Evolutionary conservation across 1,284 basidiomycete species (phyloP).

Genomic region (Marasmius tenuissimus): DNA sequence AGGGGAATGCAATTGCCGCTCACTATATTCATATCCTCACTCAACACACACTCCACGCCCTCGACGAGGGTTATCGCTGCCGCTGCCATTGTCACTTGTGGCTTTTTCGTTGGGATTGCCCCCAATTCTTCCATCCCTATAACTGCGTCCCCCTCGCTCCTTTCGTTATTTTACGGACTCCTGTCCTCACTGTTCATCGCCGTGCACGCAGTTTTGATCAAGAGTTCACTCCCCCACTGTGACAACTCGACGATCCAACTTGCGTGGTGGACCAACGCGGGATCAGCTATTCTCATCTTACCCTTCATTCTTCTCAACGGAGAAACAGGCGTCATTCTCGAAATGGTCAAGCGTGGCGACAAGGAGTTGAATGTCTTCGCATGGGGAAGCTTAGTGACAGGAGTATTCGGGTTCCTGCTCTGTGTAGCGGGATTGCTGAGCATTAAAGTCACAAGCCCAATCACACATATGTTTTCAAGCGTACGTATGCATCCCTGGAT

Average conservation of each 20-base stretch:
- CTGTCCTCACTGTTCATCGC: slow-evolving; percentile 74
- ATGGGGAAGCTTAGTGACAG: slow-evolving; percentile 65
- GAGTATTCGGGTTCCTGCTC: slow-evolving; percentile 71
- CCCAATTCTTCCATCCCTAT: slow-evolving; percentile 43
- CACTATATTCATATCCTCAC: slow-evolving; percentile 65
- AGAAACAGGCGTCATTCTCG: slow-evolving; percentile 44
- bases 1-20: slow-evolving; percentile 75
- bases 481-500: slow-evolving; percentile 38
- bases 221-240: slow-evolving; percentile 63
- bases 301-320: slow-evolving; percentile 61
- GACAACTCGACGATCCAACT: slow-evolving; percentile 70
- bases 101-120: slow-evolving; percentile 65
- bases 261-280: slow-evolving; percentile 75
- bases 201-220: slow-evolving; percentile 73
- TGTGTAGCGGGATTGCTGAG: slow-evolving; percentile 69
- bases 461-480: slow-evolving; percentile 77
- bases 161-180: slow-evolving; percentile 66
- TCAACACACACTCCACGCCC: slow-evolving; percentile 48
- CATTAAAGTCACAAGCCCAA: slow-evolving; percentile 72
- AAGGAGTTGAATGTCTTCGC: slow-evolving; percentile 59
- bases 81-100: slow-evolving; percentile 56
- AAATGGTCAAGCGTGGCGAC: slow-evolving; percentile 32
- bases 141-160: slow-evolving; percentile 44
- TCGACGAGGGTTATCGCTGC: slow-evolving; percentile 49
- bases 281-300: slow-evolving; percentile 60